Conservation (phyloP, 164 flowering plant species). For the Dillenia suffruticosa region DNA sequence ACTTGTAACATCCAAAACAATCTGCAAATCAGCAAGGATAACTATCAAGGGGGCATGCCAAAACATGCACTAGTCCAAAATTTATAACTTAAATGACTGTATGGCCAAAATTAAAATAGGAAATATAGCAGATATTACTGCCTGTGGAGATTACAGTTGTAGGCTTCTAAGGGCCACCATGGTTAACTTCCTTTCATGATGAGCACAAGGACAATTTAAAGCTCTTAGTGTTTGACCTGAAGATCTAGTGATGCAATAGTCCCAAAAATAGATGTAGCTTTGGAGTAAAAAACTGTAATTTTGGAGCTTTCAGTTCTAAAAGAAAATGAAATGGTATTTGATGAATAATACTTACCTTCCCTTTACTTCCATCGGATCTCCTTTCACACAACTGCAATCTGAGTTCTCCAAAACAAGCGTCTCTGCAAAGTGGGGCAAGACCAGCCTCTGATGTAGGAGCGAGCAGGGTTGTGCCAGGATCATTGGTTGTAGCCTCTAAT, state of each 20-base stretch:
- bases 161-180: too few relatives aligned
- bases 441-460: conserved; percentile 93
- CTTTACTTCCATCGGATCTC: conserved; percentile 72
- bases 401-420: conserved; percentile 70
- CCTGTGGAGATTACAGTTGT: too few relatives aligned
- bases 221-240: too few relatives aligned
- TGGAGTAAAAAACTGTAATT: not conserved
- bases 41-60: not conserved
- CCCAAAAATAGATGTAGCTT: too few relatives aligned
- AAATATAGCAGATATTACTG: too few relatives aligned
- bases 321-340: not conserved
- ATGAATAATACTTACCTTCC: conserved; percentile 49
- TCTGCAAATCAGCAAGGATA: conserved; percentile 25
- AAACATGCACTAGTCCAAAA: not conserved
- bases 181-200: too few relatives aligned
- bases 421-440: conserved; percentile 85
- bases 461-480: conserved; percentile 77
- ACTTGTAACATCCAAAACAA: conserved; percentile 79
- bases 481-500: conserved; percentile 70
- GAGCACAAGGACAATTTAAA: too few relatives aligned
- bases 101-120: too few relatives aligned
- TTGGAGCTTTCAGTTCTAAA: not conserved
- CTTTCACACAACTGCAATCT: conserved; percentile 72
- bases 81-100: too few relatives aligned
- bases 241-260: too few relatives aligned